These are phyloP conservation scores for Solanum ossicruentum DNA, from an alignment of 257 asterid genomes.

Conservation along the genomic window DNA sequence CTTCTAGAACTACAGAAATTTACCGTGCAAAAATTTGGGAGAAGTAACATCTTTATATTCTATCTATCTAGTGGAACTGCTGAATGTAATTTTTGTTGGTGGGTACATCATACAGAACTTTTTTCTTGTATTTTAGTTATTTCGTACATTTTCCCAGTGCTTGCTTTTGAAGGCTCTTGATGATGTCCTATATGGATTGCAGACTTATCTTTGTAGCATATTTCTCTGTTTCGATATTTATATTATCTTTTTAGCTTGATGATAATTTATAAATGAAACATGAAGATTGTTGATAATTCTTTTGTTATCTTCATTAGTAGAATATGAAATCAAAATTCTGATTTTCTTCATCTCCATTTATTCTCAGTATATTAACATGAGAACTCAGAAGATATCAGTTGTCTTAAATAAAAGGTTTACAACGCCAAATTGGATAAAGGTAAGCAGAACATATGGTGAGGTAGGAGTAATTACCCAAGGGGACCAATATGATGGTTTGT, in stretches of 20 bases:
- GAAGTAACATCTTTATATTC: neutral
- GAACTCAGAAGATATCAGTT: constrained; percentile 73
- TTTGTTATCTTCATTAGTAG: neutral
- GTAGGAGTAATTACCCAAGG: neutral
- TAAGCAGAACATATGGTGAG: constrained; percentile 11
- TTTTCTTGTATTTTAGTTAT: neutral
- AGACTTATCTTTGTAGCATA: neutral
- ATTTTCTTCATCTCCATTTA: neutral
- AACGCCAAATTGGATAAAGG: constrained; percentile 96
- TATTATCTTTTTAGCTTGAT: neutral
- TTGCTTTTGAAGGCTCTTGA: neutral
- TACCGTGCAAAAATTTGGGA: neutral
- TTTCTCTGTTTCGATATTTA: neutral
- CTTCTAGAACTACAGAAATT: neutral
- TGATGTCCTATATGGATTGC: neutral
- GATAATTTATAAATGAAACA: neutral
- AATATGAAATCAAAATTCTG: neutral
- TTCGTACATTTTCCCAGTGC: neutral
- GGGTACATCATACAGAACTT: neutral
- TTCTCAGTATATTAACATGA: constrained; percentile 76
- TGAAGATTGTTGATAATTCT: neutral
- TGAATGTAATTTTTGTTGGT: neutral
- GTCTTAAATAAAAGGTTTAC: constrained; percentile 79
- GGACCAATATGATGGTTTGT: neutral
- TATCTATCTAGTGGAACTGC: neutral